phyloP scores from a whole-genome alignment of 2,329 filamentous ascomycete species.

The Gaeumannomyces tritici region DNA sequence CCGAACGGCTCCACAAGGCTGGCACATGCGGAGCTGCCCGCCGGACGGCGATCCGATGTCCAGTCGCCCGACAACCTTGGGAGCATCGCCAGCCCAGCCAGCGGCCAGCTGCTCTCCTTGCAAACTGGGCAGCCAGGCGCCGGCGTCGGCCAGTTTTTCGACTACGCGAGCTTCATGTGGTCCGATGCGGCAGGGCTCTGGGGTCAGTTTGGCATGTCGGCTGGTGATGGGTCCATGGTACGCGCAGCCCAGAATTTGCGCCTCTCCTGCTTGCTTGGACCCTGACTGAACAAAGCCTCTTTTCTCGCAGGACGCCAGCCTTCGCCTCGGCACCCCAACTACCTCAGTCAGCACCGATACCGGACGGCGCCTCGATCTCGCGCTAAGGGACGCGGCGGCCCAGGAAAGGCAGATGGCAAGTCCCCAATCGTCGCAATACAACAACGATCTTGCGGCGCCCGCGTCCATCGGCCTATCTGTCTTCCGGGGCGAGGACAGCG shows the following conservation, averaged over 20 bases:
- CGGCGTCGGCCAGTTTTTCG: slow-evolving; percentile 31
- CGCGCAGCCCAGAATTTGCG: no score
- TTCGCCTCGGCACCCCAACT: background rate
- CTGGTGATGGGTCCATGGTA: background rate
- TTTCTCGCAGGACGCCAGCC: background rate
- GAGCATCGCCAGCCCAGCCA: background rate
- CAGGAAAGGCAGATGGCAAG: background rate
- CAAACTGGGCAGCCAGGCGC: background rate
- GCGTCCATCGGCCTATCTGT: background rate
- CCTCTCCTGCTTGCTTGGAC: background rate
- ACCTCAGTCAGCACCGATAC: background rate
- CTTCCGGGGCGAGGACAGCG: slow-evolving; percentile 18
- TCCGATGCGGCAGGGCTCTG: slow-evolving; percentile 25
- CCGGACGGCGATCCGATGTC: background rate
- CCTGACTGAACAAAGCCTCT: background rate
- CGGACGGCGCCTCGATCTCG: background rate
- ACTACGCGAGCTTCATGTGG: slow-evolving; percentile 40
- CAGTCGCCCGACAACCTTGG: background rate
- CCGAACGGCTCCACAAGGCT: no score
- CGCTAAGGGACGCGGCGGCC: background rate
- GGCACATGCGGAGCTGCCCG: background rate
- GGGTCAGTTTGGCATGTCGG: slow-evolving; percentile 17
- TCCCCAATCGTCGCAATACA: background rate
- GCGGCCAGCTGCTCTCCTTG: background rate
- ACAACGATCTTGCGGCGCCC: background rate